phyloP scores from a whole-genome alignment of 2,329 filamentous ascomycete species.

The Balansia obtecta region DNA sequence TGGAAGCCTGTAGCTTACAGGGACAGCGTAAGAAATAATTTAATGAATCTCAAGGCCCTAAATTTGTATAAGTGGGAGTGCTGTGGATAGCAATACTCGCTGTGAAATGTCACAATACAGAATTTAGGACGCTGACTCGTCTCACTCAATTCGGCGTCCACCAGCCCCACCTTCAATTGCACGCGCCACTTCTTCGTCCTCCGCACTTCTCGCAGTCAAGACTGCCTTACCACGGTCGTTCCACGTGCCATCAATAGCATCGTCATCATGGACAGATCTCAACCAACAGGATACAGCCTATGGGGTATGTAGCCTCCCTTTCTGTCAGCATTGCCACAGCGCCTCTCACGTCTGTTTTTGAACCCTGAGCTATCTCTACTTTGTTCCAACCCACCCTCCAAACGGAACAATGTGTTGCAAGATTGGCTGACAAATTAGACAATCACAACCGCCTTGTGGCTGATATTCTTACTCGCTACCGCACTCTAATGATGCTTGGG shows the following conservation, averaged over 20 bases:
- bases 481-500: slow-evolving; percentile 30
- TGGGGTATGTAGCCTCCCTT: slow-evolving; percentile 17
- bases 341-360: background rate
- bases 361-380: background rate
- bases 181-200: background rate
- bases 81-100: too few relatives aligned
- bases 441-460: slow-evolving; percentile 32
- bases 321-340: background rate
- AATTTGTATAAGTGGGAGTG: too few relatives aligned
- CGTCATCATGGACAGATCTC: slow-evolving; percentile 20
- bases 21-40: too few relatives aligned
- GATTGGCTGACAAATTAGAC: slow-evolving; percentile 19
- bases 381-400: background rate
- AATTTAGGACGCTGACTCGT: background rate
- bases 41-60: too few relatives aligned
- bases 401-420: background rate
- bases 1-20: too few relatives aligned
- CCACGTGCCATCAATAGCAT: background rate
- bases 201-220: background rate
- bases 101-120: background rate
- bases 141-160: background rate
- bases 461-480: slow-evolving; percentile 31
- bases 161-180: background rate
- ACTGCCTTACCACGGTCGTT: background rate
- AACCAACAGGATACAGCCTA: slow-evolving; percentile 21